Evolutionary conservation across 257 asterid genomes (phyloP), one percentile per base, ranked within the genome.

Genomic region (Solanum chmielewskii): DNA sequence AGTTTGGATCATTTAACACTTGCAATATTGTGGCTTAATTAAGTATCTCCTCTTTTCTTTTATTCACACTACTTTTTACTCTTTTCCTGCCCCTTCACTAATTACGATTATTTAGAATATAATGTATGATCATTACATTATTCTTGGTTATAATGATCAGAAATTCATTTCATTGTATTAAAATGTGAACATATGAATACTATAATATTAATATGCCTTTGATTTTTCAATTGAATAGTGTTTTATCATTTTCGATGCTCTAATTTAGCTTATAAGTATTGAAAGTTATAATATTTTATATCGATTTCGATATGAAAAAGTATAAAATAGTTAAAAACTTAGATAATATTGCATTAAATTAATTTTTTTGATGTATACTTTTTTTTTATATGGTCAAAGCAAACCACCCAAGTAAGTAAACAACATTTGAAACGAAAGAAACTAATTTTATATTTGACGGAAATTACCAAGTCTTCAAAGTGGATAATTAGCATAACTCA

Each of bases 1-100:
- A 2, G 87, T 47, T 77, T 85, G 83, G 89, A 84, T 86, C 80
- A 77, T 89, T 41, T 68, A 52, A 64, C 59, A 74, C 27, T 29
- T 31, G 73, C 75, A 45, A 45, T 45, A 80, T 80, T 10, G 41
- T 64, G 11, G 44, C 44, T 80, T 80, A 29, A 80, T 16, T 1
- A 29, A 12, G 18, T 18, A 80, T 80, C 21, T 49, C 23, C 56
- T 49, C 6, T 37, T 44, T 83, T 42, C 31, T 83, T 60, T 73
- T 18, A 74, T 88, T 88, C 86, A 62, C 47, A 84, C 42, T 27
- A 20, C 83, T 37, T 87, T 83, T 4, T 37, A 81, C 18, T 23
- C 8, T 18, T 14, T 23, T 47, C 14, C 12, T 13, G 41, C 31
- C 11, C 23, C 20, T 18, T 9, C 49, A 25, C 20, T 7, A 71